Base-by-base conservation (phyloP, 345 rosid genomes). In the Durio zibethinus region DNA sequence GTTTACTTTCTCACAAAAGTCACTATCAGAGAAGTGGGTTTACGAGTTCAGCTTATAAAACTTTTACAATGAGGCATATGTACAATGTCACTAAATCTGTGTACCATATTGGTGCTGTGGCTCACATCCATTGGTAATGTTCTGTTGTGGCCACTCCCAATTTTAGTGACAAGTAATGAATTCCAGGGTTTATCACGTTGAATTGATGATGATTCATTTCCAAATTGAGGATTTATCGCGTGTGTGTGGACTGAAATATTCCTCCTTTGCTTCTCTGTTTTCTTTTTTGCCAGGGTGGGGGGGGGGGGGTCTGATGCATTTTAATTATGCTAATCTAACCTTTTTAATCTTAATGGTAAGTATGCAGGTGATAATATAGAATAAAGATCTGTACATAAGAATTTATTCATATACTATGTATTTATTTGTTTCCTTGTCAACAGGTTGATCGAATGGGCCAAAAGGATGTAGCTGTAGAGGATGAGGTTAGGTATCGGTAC, bases 391-490 rank as follows among this genome's bases (percentile, higher is more conserved):
- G 10, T 40, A 20, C 10, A 5, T 9, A 50, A 31, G 60, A 23
- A 16, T 27, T 48, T 29, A 47, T 48, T 54, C 35, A 38, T 11
- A 76, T 59, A 56, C 50, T 65, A 31, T 74, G 76, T 69, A 31
- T 70, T 74, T 81, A 43, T 72, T 75, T 40, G 21, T 81, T 81
- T 75, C 76, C 56, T 15, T 81, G 42, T 81, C 74, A 74, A 84
- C 86, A 97, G 99, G 88, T 94, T 66, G 98, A 91, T 77, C 90
- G 87, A 74, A 87, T 88, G 85, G 93, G 92, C 78, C 93, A 90
- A 74, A 88, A 77, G 65, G 97, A 97, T 84, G 73, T 87, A 78
- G 86, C 79, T 82, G 83, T 97, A 82, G 94, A 89, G 80, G 98
- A 97, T 15, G 98, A 97, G 82, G 92, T 97, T 67, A 90, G 84